Base-by-base conservation (phyloP, 2,329 filamentous ascomycete species). In the Epichloe brachyelytri region DNA sequence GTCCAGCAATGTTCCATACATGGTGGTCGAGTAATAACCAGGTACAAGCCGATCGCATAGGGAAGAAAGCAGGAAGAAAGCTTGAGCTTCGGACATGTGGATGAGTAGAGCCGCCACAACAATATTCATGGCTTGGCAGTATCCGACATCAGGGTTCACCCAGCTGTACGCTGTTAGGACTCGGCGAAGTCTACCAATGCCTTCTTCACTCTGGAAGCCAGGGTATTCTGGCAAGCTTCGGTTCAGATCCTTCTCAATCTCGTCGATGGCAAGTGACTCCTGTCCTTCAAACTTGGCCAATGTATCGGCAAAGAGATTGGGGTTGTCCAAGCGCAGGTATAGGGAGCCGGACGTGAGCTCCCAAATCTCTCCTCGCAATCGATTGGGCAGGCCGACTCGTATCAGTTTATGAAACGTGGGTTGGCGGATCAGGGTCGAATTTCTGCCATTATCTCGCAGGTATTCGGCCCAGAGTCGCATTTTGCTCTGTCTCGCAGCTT, bases 91-190 rank as follows among this genome's bases (percentile, higher is more conserved):
- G 8, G 90, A 97, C 82, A 95, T 95, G 73, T 97, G 97, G 74
- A 98, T 98, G 59, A 98, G 77, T 52, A 98, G 73, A n/a, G 93
- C 93, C 17, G 93, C 93, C 50, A 96, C 91, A 36, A 98, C 93
- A 59, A 98, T 98, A 67, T 98, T 98, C 93, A 98, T 98, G 55
- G 93, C 93, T 69, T 98, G 93, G 67, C 93, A 98, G 68, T 98
- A 98, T 58, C 93, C 93, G 51, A 98, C 90, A 57, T 96, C 89
- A 49, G 87, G 79, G 61, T 98, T 93, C 46, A 85, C 87, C 93
- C 93, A 98, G 69, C 90, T 96, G 71, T 98, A 98, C 4, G 93
- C 93, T 2, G 91, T 97, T 51, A 98, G 75, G 38, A 98, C 93
- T 52, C 91, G 80, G 53, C 93, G 83, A 55, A 98, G 74, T 19